phyloP scores from a whole-genome alignment of 805 yeast species.

The Priceomyces medius region DNA sequence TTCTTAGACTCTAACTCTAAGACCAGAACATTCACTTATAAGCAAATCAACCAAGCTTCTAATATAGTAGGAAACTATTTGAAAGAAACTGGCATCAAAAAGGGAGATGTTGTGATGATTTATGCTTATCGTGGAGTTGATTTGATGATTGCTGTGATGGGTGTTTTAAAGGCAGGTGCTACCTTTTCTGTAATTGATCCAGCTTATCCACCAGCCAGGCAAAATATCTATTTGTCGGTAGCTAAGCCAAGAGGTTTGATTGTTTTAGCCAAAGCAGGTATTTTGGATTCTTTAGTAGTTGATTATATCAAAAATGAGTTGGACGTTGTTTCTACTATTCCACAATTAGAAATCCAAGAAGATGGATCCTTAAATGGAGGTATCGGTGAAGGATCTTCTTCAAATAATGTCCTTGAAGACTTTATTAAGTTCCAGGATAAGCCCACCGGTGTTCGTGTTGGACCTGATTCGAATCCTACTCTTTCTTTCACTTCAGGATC shows the following conservation, averaged over 20 bases:
- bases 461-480: conserved; percentile 98
- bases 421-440: conserved; percentile 47
- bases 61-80: conserved; percentile 90
- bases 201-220: conserved; percentile 98
- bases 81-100: conserved; percentile 71
- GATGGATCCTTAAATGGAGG: conserved; percentile 76
- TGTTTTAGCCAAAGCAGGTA: conserved; percentile 88
- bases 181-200: conserved; percentile 98
- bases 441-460: conserved; percentile 87
- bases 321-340: conserved; percentile 68
- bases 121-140: conserved; percentile 98
- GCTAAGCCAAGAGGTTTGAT: conserved; percentile 92
- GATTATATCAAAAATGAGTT: conserved; percentile 74
- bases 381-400: conserved; percentile 16
- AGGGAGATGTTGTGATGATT: conserved; percentile 96
- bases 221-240: conserved; percentile 86
- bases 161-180: conserved; percentile 97
- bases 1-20: conserved; percentile 51
- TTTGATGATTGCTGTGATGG: conserved; percentile 94
- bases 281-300: conserved; percentile 71
- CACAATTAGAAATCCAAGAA: conserved; percentile 72
- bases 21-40: conserved; percentile 76
- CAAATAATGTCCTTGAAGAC: conserved; percentile 48
- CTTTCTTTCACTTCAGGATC: conserved; percentile 95
- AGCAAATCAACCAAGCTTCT: conserved; percentile 88